Evolutionary conservation across 345 rosid genomes (phyloP), one percentile per base, ranked within the genome.

Genomic region (Eucalyptus polyanthemos): DNA sequence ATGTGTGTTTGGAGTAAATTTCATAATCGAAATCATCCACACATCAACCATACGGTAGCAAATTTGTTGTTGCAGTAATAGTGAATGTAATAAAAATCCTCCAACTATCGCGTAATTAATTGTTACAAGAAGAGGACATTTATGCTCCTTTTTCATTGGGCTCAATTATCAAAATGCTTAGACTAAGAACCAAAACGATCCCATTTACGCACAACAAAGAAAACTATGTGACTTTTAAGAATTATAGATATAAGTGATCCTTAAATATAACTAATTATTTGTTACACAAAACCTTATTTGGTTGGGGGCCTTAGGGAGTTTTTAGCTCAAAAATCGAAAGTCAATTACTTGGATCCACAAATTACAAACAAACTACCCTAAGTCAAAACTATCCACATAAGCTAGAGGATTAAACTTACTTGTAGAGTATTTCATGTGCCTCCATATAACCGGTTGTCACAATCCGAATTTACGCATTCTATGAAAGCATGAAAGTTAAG

Each of bases 321-420:
- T 72, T 2, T 76, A 11, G 47, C 47, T 76, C 3, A 22, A 76
- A 42, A 76, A 21, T 76, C 4, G 29, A 40, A 76, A 76, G 47
- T 76, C 5, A 12, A 76, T 40, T 40, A 76, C 42, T 76, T 76
- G 27, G 15, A 76, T 76, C 27, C 27, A 21, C 27, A 0, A 22
- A 21, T 24, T 40, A 21, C 44, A 5, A 72, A 40, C 44, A 34
- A 72, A 34, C 0, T 72, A 0, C 4, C 21, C 11, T 34, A 11
- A 11, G 4, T 72, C 44, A 19, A 19, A 40, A 34, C 13, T 11
- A 16, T 37, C 4, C 1, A 34, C 44, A 69, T 10, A 67, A 14
- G 4, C 7, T 7, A 34, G 0, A 72, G 44, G 44, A 72, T 37
- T 72, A 40, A 76, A 76, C 29, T 76, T 9, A 21, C 8, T 76